phyloP scores from a whole-genome alignment of 129 eudicot species.

The Ambrosia trifida region DNA sequence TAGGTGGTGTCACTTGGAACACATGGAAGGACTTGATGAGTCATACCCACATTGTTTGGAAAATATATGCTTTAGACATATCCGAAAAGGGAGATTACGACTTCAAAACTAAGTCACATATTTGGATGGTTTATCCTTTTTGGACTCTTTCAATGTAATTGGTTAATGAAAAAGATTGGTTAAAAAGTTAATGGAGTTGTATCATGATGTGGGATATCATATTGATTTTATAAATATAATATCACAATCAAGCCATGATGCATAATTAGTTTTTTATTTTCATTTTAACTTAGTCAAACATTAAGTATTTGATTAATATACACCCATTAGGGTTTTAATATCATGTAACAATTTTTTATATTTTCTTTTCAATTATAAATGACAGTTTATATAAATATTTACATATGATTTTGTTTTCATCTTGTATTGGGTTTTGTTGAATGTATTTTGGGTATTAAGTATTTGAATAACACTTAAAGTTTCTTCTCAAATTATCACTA shows the following conservation, averaged over 20 bases:
- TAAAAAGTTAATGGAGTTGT: conserved; percentile 70
- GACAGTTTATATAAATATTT: not conserved
- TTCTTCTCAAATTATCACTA: not conserved
- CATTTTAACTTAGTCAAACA: conserved; percentile 31
- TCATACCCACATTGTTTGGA: conserved; percentile 81
- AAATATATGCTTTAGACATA: conserved; percentile 47
- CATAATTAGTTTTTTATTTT: conserved; percentile 19
- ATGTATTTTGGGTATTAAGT: not conserved
- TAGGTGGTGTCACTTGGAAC: conserved; percentile 65
- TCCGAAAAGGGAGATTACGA: conserved; percentile 64
- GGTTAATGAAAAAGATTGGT: conserved; percentile 52
- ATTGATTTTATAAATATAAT: conserved; percentile 38
- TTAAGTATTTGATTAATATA: conserved; percentile 16
- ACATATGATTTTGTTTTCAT: not conserved
- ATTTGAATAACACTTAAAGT: not conserved
- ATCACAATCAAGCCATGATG: conserved; percentile 40
- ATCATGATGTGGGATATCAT: conserved; percentile 51
- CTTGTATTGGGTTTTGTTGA: not conserved
- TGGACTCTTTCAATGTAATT: conserved; percentile 59
- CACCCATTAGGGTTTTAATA: not conserved
- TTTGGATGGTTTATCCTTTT: conserved; percentile 40
- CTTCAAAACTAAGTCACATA: conserved; percentile 63
- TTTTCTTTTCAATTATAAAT: not conserved
- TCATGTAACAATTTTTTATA: not conserved
- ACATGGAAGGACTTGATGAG: conserved; percentile 65